Conservation (phyloP, 768 basidiomycete species). For the Pilatotrama ljubarskyi region DNA sequence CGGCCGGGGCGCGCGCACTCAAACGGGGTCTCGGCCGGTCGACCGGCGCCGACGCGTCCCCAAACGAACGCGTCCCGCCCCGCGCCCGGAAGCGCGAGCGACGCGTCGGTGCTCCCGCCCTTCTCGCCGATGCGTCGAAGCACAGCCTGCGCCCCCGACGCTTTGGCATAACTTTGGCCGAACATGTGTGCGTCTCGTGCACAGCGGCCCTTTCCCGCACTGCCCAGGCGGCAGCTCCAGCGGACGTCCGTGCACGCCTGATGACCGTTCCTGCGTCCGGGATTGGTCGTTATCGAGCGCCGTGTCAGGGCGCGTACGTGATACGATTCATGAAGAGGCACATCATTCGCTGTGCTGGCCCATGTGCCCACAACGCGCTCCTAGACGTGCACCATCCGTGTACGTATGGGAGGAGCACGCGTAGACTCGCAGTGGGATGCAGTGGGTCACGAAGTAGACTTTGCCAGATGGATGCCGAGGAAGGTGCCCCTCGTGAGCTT, state of each 20-base stretch:
- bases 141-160: constrained; percentile 6
- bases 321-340: neutral
- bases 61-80: neutral
- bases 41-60: constrained; percentile 5
- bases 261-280: constrained; percentile 4
- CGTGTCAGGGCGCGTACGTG: neutral
- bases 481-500: constrained; percentile 6
- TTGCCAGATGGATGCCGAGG: constrained; percentile 3
- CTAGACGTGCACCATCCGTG: neutral
- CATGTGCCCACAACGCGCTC: neutral
- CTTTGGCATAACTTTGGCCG: neutral
- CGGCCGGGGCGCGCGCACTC: neutral
- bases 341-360: constrained; percentile 6
- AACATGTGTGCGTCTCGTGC: constrained; percentile 1
- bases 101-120: neutral
- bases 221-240: neutral
- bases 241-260: neutral
- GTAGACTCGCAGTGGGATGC: too few relatives aligned
- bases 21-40: constrained; percentile 2
- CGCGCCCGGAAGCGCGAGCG: neutral
- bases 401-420: neutral
- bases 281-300: neutral
- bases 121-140: neutral
- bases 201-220: neutral
- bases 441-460: constrained; percentile 1